Base-by-base conservation (phyloP, 192 early-diverging fungal species). In the Geosiphon pyriformis region DNA sequence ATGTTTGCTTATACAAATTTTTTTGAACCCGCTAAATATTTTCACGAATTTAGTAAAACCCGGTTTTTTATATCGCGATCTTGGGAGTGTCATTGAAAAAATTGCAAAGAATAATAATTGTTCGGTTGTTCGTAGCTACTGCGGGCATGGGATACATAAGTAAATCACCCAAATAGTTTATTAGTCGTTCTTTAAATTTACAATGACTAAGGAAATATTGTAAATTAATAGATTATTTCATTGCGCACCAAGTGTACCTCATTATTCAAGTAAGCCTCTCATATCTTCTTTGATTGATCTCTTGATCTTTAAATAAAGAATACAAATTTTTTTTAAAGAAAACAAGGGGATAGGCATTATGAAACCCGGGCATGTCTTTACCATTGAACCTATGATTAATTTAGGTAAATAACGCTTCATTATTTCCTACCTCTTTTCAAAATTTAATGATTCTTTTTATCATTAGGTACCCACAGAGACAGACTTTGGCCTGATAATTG, bases 361-460 rank as follows among this genome's bases (percentile, higher is more conserved):
- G 89, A 95, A 96, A 78, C 79, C 90, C 23, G 96, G 96, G 27
- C 94, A 98, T 67, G 82, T 86, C 48, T 99, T 99, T 69, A 99
- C 96, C 12, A 99, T 99, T 59, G 97, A 99, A 76, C 97, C 95
- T n/a, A 98, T 98, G 95, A 98, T 99, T 78, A 91, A 88, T 65
- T 92, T 92, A 63, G 94, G 95, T 54, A 48, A n/a, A 32, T 65
- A 63, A 49, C 29, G 72, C 12, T n/a, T 11, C 17, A 60, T 4
- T 23, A 23, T 18, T 46, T 60, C 15, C 15, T 42, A 64, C 25
- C n/a, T n/a, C 26, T 32, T 0, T 27, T 50, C 18, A 4, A 18
- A 12, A 15, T 3, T 17, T 25, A 47, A 48, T n/a, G n/a, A 15
- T 48, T 33, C 30, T 34, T 33, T 34, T 20, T 8, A 12, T 32